Conservation (phyloP, 2,329 filamentous ascomycete species). For the Periconia macrospinosa region DNA sequence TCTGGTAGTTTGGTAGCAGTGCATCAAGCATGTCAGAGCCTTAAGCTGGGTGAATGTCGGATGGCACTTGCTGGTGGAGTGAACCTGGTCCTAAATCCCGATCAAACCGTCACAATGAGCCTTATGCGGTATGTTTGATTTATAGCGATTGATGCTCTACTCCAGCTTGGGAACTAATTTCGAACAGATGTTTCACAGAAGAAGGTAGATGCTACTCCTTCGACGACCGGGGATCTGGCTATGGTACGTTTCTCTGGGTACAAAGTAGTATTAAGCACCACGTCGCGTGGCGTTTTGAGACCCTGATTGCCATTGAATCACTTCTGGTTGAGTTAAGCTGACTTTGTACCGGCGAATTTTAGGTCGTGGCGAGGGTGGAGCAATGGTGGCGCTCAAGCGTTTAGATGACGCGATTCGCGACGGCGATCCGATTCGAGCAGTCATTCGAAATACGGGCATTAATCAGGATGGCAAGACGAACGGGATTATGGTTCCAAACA, state of each 20-base stretch:
- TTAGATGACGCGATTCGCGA: constrained; percentile 15
- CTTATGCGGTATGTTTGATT: neutral
- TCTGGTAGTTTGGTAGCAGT: constrained; percentile 15
- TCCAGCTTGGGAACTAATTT: constrained; percentile 16
- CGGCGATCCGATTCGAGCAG: constrained; percentile 23
- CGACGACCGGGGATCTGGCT: constrained; percentile 63
- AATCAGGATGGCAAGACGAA: constrained; percentile 12
- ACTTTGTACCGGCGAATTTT: no score
- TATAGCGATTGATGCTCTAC: neutral
- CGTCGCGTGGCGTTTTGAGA: no score
- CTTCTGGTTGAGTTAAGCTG: no score
- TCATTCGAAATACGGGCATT: constrained; percentile 22
- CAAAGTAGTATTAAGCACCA: no score
- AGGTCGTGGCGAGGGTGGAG: constrained; percentile 63
- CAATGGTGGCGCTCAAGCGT: constrained; percentile 27
- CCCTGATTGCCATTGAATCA: no score
- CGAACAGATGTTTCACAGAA: constrained; percentile 30
- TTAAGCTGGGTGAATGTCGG: neutral
- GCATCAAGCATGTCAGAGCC: constrained; percentile 12
- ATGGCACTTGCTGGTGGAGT: constrained; percentile 12
- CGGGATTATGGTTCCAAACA: constrained; percentile 18
- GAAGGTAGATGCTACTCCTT: constrained; percentile 35
- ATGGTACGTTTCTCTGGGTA: no score
- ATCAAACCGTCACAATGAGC: neutral
- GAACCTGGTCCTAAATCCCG: no score